phyloP scores from a whole-genome alignment of 2,329 filamentous ascomycete species.

The Paraconiothyrium brasiliense region DNA sequence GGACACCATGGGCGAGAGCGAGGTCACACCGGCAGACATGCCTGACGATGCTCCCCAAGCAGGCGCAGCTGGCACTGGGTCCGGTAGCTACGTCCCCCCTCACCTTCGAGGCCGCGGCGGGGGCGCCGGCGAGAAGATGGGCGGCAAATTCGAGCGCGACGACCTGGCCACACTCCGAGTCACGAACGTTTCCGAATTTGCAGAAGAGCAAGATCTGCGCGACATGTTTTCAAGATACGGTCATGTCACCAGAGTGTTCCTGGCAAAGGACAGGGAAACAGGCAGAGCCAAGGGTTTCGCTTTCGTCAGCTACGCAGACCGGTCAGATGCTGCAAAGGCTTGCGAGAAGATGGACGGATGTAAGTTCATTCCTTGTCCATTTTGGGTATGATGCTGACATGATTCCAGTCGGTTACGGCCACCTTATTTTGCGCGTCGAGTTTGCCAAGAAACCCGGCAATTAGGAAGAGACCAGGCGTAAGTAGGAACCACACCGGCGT shows the following conservation, averaged over 20 bases:
- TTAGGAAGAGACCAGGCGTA: not conserved
- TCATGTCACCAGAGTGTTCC: slow-evolving; percentile 94
- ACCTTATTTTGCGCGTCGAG: slow-evolving; percentile 86
- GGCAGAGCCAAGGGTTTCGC: slow-evolving; percentile 97
- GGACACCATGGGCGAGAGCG: slow-evolving; percentile 90
- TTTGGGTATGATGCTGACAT: slow-evolving; percentile 28
- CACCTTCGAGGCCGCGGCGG: slow-evolving; percentile 88
- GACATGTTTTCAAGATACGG: slow-evolving; percentile 99
- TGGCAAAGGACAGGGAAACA: slow-evolving; percentile 97
- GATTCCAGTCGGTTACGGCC: slow-evolving; percentile 73
- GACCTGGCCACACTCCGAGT: slow-evolving; percentile 96
- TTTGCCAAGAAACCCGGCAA: slow-evolving; percentile 73
- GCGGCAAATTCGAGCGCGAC: slow-evolving; percentile 94
- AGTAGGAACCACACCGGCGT: not conserved
- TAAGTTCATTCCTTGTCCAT: slow-evolving; percentile 52
- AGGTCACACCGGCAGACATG: slow-evolving; percentile 56
- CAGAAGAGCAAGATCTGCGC: slow-evolving; percentile 92
- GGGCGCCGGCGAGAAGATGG: slow-evolving; percentile 82
- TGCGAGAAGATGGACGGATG: slow-evolving; percentile 98
- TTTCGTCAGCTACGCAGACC: slow-evolving; percentile 96
- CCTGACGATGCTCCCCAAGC: slow-evolving; percentile 58
- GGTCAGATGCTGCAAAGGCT: slow-evolving; percentile 87
- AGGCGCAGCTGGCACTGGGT: slow-evolving; percentile 70
- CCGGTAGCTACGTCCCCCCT: slow-evolving; percentile 92
- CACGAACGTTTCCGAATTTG: slow-evolving; percentile 98